Evolutionary conservation across 495 filamentous ascomycete species (phyloP).

Genomic region (Annulohypoxylon moriforme): DNA sequence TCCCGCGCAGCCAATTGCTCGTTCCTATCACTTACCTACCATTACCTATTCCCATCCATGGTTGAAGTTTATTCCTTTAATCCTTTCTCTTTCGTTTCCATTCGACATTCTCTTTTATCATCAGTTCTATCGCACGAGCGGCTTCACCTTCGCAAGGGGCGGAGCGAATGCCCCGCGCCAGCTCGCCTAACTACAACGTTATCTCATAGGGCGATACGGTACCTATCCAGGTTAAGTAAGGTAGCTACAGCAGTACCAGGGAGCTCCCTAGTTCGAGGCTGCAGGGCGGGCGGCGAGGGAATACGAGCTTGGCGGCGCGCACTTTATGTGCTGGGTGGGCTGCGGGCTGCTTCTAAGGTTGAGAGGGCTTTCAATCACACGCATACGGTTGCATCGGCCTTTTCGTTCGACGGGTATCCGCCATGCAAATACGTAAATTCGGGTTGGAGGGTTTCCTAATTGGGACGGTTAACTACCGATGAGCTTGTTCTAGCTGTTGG

Average conservation of each 20-base stretch:
- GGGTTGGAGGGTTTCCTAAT: conserved; percentile 7
- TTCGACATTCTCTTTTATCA: not conserved
- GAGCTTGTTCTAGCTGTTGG: not conserved
- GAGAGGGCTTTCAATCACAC: conserved; percentile 22
- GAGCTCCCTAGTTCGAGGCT: conserved; percentile 10
- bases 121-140: conserved; percentile 1
- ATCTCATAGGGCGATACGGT: not conserved
- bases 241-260: not conserved
- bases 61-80: not conserved
- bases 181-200: not conserved
- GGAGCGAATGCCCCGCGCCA: conserved; percentile 8
- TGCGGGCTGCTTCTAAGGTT: not conserved
- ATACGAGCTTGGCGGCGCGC: conserved; percentile 42
- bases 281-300: conserved; percentile 39
- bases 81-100: not conserved
- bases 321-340: not conserved
- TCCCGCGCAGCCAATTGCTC: not conserved
- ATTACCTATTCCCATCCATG: not conserved
- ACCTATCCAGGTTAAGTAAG: not conserved
- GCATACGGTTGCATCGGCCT: conserved; percentile 26
- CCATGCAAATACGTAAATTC: too few species aligned
- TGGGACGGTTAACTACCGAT: not conserved
- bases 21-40: not conserved
- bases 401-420: not conserved
- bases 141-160: not conserved